Evolutionary conservation across 2,329 filamentous ascomycete species (phyloP), one percentile per base, ranked within the genome.

Genomic region (Magnaporthiopsis incrustans): DNA sequence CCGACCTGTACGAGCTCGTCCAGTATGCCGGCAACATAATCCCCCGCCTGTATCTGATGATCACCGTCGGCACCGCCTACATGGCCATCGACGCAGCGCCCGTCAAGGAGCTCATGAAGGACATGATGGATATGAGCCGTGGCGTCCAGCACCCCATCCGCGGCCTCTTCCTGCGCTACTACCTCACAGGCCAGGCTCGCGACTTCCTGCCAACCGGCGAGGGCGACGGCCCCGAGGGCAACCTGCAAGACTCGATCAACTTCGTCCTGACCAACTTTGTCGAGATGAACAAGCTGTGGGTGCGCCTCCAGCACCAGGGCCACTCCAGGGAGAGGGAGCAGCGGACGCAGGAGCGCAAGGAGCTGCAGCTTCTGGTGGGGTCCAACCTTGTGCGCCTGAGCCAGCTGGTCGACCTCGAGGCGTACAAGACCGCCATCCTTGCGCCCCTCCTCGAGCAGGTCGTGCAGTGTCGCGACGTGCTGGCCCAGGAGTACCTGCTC

Each of bases 61-160:
- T 99, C 73, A 99, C 96, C 0, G 96, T 99, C 56, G 95, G 95
- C 65, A 99, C 95, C 2, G 96, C 97, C 61, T 99, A 99, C 81
- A 99, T 99, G 95, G 89, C 91, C 32, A 96, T 99, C 73, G 90
- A 95, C 72, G 95, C 98, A 82, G 95, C 96, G 65, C 95, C 95
- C 0, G 95, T 99, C 70, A 99, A 99, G 79, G 95, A 99, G 81
- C 92, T 99, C 67, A 99, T 99, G 95, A 99, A 99, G 79, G 95
- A 99, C 77, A 99, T 99, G 95, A 99, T 99, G 95, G 95, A 99
- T 77, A 99, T 99, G 95, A 98, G 92, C 77, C 86, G 95, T 67
- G 95, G 95, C 64, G 93, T 99, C 27, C 95, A 99, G 73, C 95
- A 99, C 77, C 95, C 95, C 22, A 93, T 97, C 67, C 91, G 95